Base-by-base conservation (phyloP, 129 eudicot genomes). In the Scalesia atractyloides region DNA sequence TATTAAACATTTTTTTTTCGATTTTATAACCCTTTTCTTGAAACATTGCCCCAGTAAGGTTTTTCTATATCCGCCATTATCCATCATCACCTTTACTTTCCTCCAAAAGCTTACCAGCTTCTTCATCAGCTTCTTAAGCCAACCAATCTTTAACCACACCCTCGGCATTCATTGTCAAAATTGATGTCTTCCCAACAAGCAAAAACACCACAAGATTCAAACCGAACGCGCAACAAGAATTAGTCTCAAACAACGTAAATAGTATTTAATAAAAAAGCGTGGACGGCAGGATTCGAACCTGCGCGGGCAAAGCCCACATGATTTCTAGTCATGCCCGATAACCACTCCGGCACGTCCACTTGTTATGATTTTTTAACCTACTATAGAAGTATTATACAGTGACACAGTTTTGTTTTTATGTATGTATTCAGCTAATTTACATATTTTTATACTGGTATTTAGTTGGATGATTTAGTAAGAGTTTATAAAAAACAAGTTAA, bases 281-380 rank as follows among this genome's bases (percentile, higher is more conserved):
- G 95, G 84, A 87, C 95, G 89, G 95, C 96, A 91, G 96, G 97
- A 88, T 88, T 91, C 91, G 93, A 89, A 91, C 94, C 96, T 89
- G 94, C 94, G 94, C 96, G 91, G 97, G 89, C 94, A 88, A 4
- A 89, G 91, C 87, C 96, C 91, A 92, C 96, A 92, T 89, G 94
- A 92, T 92, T 92, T 92, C 98, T 89, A 92, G 92, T 88, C 92
- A 88, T 91, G 97, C 97, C 97, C 92, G 90, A 91, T 91, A 91
- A 91, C 95, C 91, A 90, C 95, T 87, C 95, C 91, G 97, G 95
- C 91, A 90, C 91, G 88, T 85, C 91, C 94, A 90, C 93, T 0
- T 9, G 4, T 7, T 41, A 41, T 50, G 56, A 0, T 53, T 2
- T 17, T 0, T 10, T 1, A 1, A 18, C 9, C 26, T 50, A 41